Evolutionary conservation across 2,329 filamentous ascomycete species (phyloP).

Genomic region (Tolypocladium pustulatum): DNA sequence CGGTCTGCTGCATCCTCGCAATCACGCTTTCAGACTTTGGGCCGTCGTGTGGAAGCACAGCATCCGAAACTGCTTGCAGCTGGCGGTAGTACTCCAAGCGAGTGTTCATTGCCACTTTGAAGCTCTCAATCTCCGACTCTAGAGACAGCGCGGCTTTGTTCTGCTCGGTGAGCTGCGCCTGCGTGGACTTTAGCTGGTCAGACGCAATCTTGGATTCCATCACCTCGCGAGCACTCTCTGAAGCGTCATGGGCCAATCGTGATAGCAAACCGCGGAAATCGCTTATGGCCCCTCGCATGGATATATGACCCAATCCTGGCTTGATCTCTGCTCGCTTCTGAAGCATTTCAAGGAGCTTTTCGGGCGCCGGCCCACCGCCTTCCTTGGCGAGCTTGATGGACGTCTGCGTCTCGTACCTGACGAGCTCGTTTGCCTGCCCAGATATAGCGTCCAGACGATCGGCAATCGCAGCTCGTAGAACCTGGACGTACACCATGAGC

Average conservation of each 20-base stretch:
- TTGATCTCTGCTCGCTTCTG: slow-evolving; percentile 34
- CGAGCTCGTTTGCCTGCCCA: slow-evolving; percentile 65
- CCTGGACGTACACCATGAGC: slow-evolving; percentile 76
- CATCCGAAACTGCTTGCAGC: slow-evolving; percentile 83
- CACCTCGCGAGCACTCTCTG: slow-evolving; percentile 40
- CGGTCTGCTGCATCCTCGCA: slow-evolving; percentile 16
- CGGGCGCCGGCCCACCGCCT: slow-evolving; percentile 61
- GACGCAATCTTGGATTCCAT: slow-evolving; percentile 57
- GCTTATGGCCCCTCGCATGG: slow-evolving; percentile 59
- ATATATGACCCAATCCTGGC: slow-evolving; percentile 41
- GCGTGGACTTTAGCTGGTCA: slow-evolving; percentile 49
- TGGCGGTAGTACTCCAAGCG: slow-evolving; percentile 86
- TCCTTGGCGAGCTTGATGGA: slow-evolving; percentile 50
- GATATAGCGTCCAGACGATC: slow-evolving; percentile 70
- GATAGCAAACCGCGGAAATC: slow-evolving; percentile 57
- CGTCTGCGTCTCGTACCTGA: slow-evolving; percentile 59
- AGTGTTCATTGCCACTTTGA: slow-evolving; percentile 70
- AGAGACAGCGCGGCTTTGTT: slow-evolving; percentile 35
- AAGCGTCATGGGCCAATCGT: slow-evolving; percentile 17
- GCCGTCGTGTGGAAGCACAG: slow-evolving; percentile 65
- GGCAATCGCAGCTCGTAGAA: slow-evolving; percentile 62
- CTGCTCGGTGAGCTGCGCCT: slow-evolving; percentile 41
- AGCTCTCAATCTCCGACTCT: slow-evolving; percentile 65
- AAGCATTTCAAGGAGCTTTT: slow-evolving; percentile 45
- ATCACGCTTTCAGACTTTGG: slow-evolving; percentile 41